Base-by-base conservation (phyloP, 352 stramenopile species). In the Globisporangium viniferum region DNA sequence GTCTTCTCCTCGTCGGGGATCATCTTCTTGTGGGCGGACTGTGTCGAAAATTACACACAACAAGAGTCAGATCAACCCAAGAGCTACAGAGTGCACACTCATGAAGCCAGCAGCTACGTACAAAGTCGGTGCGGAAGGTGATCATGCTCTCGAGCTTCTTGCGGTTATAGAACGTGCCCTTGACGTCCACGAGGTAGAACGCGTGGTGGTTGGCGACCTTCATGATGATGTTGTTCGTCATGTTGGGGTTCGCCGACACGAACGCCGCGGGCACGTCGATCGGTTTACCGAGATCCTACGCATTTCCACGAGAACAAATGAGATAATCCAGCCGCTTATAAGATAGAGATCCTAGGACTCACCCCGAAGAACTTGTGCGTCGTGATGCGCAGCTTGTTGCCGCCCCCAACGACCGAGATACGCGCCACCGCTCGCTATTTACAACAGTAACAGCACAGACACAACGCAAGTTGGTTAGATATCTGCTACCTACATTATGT, bases 281-380 rank as follows among this genome's bases (percentile, higher is more conserved):
- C 3, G 86, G 82, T 31, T 76, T 68, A 46, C 75, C 78, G 5
- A 91, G 67, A 68, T 91, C 78, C 87, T 95, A 58, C 46, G 3
- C 14, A 60, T 27, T 60, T 7, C 31, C 31, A 33, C 3, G 31
- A 33, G 31, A 33, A 33, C 31, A 33, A 33, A 33, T 33, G 3
- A 33, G 31, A 33, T 5, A 33, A 33, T 33, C 31, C 31, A 33
- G 49, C 9, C 27, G 9, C 36, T 44, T 44, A 9, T 2, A 15
- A 15, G 9, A 44, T 1, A 15, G 3, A 55, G 7, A 9, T 35
- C 5, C 15, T 27, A 7, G 35, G 14, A 15, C 29, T 60, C 3
- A 95, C 88, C 53, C 88, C 88, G 66, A 95, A 92, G 73, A 94
- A 95, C 73, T 93, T 95, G 77, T 95, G 88, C 33, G 86, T 94